Evolutionary conservation across 1,284 basidiomycete genomes (phyloP).

Genomic region (Paramarasmius palmivorus): DNA sequence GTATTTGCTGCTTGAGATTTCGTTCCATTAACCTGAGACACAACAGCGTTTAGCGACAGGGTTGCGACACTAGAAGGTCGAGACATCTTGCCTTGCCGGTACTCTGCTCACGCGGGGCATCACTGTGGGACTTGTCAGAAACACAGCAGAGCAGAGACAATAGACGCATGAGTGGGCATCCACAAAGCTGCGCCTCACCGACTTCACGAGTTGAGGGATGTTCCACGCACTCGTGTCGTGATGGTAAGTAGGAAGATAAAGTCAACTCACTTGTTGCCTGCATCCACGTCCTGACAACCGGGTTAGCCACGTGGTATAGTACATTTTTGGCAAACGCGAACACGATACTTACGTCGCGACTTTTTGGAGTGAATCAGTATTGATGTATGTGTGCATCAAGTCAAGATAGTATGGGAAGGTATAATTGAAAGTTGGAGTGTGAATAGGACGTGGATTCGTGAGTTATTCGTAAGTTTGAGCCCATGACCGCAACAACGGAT

Average conservation of each 20-base stretch:
- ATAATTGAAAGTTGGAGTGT: not conserved
- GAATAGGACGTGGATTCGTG: not conserved
- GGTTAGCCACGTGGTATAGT: not conserved
- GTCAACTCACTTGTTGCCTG: not conserved
- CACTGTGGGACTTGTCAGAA: constrained; percentile 50
- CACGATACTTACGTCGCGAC: constrained; percentile 3
- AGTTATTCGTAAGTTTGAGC: no score
- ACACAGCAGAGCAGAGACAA: constrained; percentile 52
- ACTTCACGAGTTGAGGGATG: constrained; percentile 8
- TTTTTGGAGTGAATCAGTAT: not conserved
- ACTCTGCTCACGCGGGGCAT: constrained; percentile 34
- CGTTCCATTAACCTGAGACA: not conserved
- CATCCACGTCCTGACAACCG: not conserved
- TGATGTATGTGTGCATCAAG: not conserved
- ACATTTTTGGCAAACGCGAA: not conserved
- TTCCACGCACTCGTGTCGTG: constrained; percentile 9
- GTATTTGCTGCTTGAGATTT: constrained; percentile 14
- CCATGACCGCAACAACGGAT: not conserved
- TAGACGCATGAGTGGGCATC: constrained; percentile 46
- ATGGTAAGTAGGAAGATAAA: constrained; percentile 19
- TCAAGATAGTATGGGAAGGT: not conserved
- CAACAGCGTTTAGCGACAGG: constrained; percentile 5
- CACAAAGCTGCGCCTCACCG: constrained; percentile 19
- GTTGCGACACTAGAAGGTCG: constrained; percentile 3
- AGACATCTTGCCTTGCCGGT: constrained; percentile 18